These are phyloP conservation scores for Dictyostelium citrinum DNA, from an alignment of 78 protist genomes.

Conservation along the genomic window DNA sequence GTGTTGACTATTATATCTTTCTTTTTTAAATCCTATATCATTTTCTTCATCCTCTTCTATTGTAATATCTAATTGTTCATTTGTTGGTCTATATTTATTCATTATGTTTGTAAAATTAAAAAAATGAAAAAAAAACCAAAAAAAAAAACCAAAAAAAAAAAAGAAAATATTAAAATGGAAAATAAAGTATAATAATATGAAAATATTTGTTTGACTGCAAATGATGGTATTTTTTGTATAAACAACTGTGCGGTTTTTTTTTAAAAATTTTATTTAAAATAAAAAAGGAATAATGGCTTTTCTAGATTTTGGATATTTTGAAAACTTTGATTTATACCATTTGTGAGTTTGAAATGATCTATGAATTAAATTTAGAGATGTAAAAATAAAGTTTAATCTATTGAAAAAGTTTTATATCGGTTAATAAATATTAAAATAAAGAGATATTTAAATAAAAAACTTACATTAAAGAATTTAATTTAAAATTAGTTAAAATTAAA, in stretches of 20 bases:
- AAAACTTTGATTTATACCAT: conserved; percentile 10
- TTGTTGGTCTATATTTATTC: not conserved
- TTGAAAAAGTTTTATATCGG: not conserved
- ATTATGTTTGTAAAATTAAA: not conserved
- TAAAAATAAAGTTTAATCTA: conserved; percentile 12
- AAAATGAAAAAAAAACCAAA: not conserved
- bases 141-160: not conserved
- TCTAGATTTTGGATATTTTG: conserved; percentile 29
- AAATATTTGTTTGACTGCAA: no score
- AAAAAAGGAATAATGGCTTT: conserved; percentile 10
- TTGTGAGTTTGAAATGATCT: not conserved
- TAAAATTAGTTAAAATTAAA: not conserved
- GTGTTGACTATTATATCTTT: not conserved
- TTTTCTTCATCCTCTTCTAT: not conserved
- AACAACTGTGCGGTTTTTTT: not conserved
- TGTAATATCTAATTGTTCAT: not conserved
- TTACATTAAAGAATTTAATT: not conserved
- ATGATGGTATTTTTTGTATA: no score
- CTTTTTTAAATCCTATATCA: not conserved
- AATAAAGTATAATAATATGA: no score
- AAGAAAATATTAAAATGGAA: no score
- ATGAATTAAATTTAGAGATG: not conserved
- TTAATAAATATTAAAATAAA: no score
- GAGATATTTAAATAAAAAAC: not conserved
- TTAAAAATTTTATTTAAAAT: not conserved